A percentile compares a stretch with the other conserved stretches of the same genome.
phyloP scores from a whole-genome alignment of 805 yeast species.

The Candida insectalens region DNA sequence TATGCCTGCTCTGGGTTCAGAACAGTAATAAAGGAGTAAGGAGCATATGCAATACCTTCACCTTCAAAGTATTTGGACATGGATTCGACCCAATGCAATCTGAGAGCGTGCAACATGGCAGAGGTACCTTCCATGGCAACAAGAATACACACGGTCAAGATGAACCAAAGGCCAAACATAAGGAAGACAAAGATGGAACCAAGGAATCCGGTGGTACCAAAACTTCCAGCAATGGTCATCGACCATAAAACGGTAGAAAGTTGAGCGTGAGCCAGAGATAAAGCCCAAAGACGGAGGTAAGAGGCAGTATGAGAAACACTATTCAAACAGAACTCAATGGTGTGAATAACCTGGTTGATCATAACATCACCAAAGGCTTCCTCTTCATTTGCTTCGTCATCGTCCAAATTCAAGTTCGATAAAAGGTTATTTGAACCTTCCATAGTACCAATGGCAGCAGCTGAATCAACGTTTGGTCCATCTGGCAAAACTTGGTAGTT shows the following conservation, averaged over 20 bases:
- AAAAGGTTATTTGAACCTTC: constrained; percentile 21
- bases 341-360: constrained; percentile 96
- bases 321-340: constrained; percentile 94
- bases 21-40: constrained; percentile 57
- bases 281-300: constrained; percentile 92
- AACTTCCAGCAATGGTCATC: constrained; percentile 83
- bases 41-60: constrained; percentile 85
- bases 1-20: constrained; percentile 6
- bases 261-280: constrained; percentile 95
- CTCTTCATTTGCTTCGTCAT: constrained; percentile 44
- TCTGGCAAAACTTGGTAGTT: constrained; percentile 31
- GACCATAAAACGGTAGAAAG: constrained; percentile 91
- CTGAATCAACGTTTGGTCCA: constrained; percentile 6
- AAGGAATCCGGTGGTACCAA: constrained; percentile 48
- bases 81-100: constrained; percentile 98
- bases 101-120: constrained; percentile 96
- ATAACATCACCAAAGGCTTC: constrained; percentile 86
- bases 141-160: constrained; percentile 78
- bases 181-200: constrained; percentile 72
- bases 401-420: constrained; percentile 28
- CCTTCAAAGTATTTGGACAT: constrained; percentile 98
- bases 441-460: constrained; percentile 13
- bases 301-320: constrained; percentile 99
- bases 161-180: constrained; percentile 92
- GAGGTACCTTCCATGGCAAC: constrained; percentile 99